Percentiles rank a stretch among this genome's conserved stretches.
Conservation (phyloP, 2,329 filamentous ascomycete genomes). For the Tolypocladium paradoxum region DNA sequence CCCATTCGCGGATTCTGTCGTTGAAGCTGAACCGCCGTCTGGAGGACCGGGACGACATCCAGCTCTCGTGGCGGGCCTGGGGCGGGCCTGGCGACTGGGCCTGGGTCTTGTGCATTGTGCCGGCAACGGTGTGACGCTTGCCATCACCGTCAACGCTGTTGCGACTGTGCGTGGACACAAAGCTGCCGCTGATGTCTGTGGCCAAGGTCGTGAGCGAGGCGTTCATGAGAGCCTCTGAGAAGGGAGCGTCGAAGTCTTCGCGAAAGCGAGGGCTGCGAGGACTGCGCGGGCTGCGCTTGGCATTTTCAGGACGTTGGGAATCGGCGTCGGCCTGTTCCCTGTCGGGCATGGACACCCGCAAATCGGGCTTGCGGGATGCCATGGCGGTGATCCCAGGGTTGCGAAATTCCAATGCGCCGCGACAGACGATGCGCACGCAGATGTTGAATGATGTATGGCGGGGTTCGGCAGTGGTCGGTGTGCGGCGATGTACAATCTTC, state of each 20-base stretch:
- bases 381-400: constrained; percentile 6
- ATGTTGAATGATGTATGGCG: neutral
- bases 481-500: neutral
- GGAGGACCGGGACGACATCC: constrained; percentile 16
- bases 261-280: constrained; percentile 24
- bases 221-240: constrained; percentile 23
- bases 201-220: constrained; percentile 16
- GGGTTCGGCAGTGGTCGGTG: neutral
- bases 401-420: neutral
- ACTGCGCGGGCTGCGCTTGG: constrained; percentile 11
- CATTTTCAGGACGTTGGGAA: constrained; percentile 7
- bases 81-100: neutral
- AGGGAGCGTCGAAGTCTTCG: constrained; percentile 28
- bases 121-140: constrained; percentile 3
- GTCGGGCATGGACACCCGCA: constrained; percentile 5
- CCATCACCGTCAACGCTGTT: constrained; percentile 15
- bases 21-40: constrained; percentile 20
- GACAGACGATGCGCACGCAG: neutral
- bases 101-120: neutral
- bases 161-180: constrained; percentile 12
- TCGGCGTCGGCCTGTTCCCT: constrained; percentile 3
- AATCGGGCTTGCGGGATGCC: constrained; percentile 15
- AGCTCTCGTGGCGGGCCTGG: constrained; percentile 11
- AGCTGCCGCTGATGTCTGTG: constrained; percentile 14
- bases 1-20: constrained; percentile 22